These are phyloP conservation scores for Chlorella sp. DNA, from an alignment of 139 green algal species.

Conservation along the genomic window DNA sequence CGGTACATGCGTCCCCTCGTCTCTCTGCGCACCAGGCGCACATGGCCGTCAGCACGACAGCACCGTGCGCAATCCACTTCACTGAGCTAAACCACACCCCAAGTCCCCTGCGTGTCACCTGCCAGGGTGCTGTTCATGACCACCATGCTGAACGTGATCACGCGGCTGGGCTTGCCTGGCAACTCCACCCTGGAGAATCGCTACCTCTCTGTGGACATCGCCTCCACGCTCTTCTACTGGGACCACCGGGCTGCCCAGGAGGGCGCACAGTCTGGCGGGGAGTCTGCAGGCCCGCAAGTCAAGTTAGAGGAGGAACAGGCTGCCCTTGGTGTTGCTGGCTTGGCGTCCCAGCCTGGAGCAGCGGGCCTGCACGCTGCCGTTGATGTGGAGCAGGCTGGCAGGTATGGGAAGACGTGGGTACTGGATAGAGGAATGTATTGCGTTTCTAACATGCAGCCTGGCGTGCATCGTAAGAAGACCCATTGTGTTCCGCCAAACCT, in stretches of 20 bases:
- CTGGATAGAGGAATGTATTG: not conserved
- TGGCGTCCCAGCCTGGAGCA: not conserved
- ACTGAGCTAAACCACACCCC: not conserved
- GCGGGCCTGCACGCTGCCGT: too few species aligned
- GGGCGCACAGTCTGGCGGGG: not conserved
- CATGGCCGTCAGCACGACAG: too few species aligned
- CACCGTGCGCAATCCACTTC: not conserved
- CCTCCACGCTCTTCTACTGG: conserved; percentile 88
- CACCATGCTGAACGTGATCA: conserved; percentile 91
- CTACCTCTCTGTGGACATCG: conserved; percentile 91
- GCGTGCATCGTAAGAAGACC: too few species aligned
- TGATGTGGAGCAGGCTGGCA: not conserved
- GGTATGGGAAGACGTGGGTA: not conserved
- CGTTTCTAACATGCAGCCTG: not conserved
- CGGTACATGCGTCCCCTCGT: not conserved
- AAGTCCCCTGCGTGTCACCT: not conserved
- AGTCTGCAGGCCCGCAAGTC: not conserved
- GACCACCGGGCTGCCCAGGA: conserved; percentile 62
- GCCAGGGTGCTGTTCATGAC: conserved; percentile 82
- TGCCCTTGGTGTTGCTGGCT: not conserved
- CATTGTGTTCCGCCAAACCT: not conserved
- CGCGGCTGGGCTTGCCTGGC: conserved; percentile 71
- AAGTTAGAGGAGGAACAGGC: not conserved
- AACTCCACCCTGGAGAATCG: conserved; percentile 82
- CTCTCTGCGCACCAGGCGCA: too few species aligned